Conservation (phyloP, 2,329 filamentous ascomycete species). For the Xylaria sp. region DNA sequence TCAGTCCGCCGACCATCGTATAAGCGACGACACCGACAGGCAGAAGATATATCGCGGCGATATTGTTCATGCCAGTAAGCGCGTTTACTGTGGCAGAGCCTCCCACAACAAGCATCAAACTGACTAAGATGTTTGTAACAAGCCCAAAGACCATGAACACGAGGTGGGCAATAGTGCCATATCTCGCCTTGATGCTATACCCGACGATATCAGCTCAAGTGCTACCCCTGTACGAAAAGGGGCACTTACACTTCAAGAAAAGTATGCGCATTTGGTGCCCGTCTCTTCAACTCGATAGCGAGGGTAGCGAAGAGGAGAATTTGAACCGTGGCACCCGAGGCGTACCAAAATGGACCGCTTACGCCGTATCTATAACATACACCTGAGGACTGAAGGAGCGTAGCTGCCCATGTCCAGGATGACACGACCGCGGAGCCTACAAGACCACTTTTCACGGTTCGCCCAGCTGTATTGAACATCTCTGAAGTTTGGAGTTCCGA, state of each 20-base stretch:
- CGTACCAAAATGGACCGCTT: constrained; percentile 69
- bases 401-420: constrained; percentile 93
- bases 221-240: background rate
- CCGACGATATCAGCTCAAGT: background rate
- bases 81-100: constrained; percentile 79
- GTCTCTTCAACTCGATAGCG: constrained; percentile 88
- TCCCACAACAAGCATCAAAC: constrained; percentile 88
- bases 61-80: constrained; percentile 78
- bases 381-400: constrained; percentile 80
- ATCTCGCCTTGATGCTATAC: constrained; percentile 46
- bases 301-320: constrained; percentile 91
- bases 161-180: constrained; percentile 66
- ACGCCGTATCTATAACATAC: constrained; percentile 85
- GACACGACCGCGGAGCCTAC: constrained; percentile 91
- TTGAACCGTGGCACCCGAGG: constrained; percentile 74
- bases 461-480: constrained; percentile 89
- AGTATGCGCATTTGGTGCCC: constrained; percentile 86
- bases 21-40: constrained; percentile 85
- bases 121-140: constrained; percentile 87
- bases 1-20: constrained; percentile 65
- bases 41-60: constrained; percentile 85
- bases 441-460: constrained; percentile 88
- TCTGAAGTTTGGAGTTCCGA: constrained; percentile 86
- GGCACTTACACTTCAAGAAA: constrained; percentile 77
- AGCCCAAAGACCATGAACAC: constrained; percentile 86